These are phyloP conservation scores for Geopyxis carbonaria DNA, from an alignment of 495 filamentous ascomycete genomes.

Conservation along the genomic window DNA sequence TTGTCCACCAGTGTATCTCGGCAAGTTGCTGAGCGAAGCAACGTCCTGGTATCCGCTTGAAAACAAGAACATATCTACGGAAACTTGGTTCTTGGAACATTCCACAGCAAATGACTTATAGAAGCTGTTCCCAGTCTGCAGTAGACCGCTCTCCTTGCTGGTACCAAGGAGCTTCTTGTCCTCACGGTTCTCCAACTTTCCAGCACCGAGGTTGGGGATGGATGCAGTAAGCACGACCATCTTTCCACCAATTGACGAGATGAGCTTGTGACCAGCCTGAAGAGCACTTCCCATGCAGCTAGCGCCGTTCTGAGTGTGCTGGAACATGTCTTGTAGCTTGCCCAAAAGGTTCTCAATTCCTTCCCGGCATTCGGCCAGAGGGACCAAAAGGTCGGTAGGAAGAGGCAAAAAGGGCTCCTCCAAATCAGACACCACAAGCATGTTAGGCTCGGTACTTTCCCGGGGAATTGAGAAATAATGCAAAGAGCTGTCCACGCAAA, in stretches of 20 bases:
- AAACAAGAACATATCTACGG: slow-evolving; percentile 98
- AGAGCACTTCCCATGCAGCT: slow-evolving; percentile 90
- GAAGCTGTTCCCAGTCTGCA: slow-evolving; percentile 86
- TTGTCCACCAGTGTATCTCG: slow-evolving; percentile 90
- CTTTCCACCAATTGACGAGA: slow-evolving; percentile 84
- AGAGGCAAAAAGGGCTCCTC: slow-evolving; percentile 95
- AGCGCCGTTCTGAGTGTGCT: slow-evolving; percentile 67
- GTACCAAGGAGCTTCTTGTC: slow-evolving; percentile 95
- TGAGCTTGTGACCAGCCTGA: slow-evolving; percentile 84
- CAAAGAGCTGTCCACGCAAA: slow-evolving; percentile 85
- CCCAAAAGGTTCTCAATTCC: slow-evolving; percentile 82
- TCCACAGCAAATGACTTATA: slow-evolving; percentile 99
- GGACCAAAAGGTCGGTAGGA: slow-evolving; percentile 81
- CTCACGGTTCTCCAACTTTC: slow-evolving; percentile 83
- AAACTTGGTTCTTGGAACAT: slow-evolving; percentile 96
- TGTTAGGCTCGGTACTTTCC: slow-evolving; percentile 66
- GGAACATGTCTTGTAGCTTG: slow-evolving; percentile 92
- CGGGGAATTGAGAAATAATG: slow-evolving; percentile 91
- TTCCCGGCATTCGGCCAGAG: slow-evolving; percentile 68
- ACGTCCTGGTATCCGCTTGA: slow-evolving; percentile 95
- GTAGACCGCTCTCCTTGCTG: slow-evolving; percentile 66
- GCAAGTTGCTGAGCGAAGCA: slow-evolving; percentile 82
- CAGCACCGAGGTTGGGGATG: slow-evolving; percentile 77
- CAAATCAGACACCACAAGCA: slow-evolving; percentile 90
- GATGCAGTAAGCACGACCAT: slow-evolving; percentile 76